These are phyloP conservation scores for Neurospora sp. DNA, from an alignment of 495 filamentous ascomycete genomes.

Conservation along the genomic window DNA sequence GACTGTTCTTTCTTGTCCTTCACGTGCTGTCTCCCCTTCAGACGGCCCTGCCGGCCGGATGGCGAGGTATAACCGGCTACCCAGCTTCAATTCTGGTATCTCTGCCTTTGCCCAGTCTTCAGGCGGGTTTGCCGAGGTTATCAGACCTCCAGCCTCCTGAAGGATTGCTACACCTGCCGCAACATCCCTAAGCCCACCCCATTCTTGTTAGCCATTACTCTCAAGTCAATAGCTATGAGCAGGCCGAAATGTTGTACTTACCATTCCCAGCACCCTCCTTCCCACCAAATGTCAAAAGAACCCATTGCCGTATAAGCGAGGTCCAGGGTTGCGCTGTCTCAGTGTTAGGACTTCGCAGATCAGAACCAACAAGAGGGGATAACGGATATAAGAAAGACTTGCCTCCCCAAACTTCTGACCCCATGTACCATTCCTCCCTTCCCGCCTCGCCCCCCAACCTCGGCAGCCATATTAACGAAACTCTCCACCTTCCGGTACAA, in stretches of 20 bases:
- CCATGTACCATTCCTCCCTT: slow-evolving; percentile 75
- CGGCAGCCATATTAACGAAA: slow-evolving; percentile 60
- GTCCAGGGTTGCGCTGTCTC: slow-evolving; percentile 57
- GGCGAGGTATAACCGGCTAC: slow-evolving; percentile 55
- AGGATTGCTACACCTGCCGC: slow-evolving; percentile 73
- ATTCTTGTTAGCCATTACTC: background rate
- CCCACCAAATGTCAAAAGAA: slow-evolving; percentile 71
- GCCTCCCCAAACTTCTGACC: slow-evolving; percentile 53
- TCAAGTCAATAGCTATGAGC: background rate
- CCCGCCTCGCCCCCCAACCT: slow-evolving; percentile 45
- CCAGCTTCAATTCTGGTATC: slow-evolving; percentile 48
- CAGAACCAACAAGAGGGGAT: background rate
- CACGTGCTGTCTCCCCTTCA: slow-evolving; percentile 46
- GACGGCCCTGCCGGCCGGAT: slow-evolving; percentile 55
- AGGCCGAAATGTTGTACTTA: slow-evolving; percentile 4
- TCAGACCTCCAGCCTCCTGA: slow-evolving; percentile 58
- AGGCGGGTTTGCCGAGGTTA: slow-evolving; percentile 59
- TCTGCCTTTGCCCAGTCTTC: slow-evolving; percentile 40
- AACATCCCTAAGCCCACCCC: slow-evolving; percentile 47
- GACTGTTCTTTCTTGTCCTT: slow-evolving; percentile 55
- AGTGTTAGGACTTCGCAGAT: slow-evolving; percentile 1
- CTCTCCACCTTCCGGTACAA: slow-evolving; percentile 57
- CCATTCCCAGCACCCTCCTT: slow-evolving; percentile 77
- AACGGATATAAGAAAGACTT: slow-evolving; percentile 4
- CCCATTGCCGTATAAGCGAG: slow-evolving; percentile 64